Conservation (phyloP, 2,329 filamentous ascomycete genomes). For the Pezicula rhizophila region DNA sequence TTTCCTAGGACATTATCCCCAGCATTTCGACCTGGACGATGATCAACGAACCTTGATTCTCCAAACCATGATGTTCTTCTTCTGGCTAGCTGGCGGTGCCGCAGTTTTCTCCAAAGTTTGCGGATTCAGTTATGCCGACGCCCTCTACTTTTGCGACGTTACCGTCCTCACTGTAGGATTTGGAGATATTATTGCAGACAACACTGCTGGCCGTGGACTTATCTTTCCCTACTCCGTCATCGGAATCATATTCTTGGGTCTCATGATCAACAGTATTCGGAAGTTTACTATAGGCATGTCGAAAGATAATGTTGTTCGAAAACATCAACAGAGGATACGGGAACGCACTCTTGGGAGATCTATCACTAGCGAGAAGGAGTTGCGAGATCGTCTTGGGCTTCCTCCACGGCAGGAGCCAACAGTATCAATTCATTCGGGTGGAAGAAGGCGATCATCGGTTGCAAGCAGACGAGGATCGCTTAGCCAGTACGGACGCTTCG, state of each 20-base stretch:
- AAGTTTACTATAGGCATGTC: conserved; percentile 54
- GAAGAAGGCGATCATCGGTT: conserved; percentile 7
- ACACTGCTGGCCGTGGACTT: conserved; percentile 48
- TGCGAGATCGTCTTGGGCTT: conserved; percentile 33
- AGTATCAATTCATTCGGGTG: conserved; percentile 3
- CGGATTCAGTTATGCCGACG: conserved; percentile 53
- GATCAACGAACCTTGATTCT: conserved; percentile 64
- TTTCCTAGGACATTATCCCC: conserved; percentile 61
- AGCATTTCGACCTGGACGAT: conserved; percentile 60
- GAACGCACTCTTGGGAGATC: conserved; percentile 47
- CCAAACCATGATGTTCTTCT: conserved; percentile 64
- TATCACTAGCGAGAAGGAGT: conserved; percentile 44
- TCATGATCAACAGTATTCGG: conserved; percentile 60
- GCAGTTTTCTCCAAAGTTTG: conserved; percentile 54
- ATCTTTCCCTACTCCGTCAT: conserved; percentile 63
- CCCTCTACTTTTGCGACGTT: conserved; percentile 55
- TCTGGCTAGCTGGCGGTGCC: conserved; percentile 61
- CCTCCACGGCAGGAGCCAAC: conserved; percentile 21
- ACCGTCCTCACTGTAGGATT: conserved; percentile 57
- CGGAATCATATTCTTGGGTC: conserved; percentile 63
- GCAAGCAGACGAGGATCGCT: conserved; percentile 19
- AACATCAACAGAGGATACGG: conserved; percentile 49
- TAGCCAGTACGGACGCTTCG: conserved; percentile 29
- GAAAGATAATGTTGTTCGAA: conserved; percentile 54
- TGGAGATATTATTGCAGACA: conserved; percentile 53